Base-by-base conservation (phyloP, 78 protist species). In the Diacronema lutheri region DNA sequence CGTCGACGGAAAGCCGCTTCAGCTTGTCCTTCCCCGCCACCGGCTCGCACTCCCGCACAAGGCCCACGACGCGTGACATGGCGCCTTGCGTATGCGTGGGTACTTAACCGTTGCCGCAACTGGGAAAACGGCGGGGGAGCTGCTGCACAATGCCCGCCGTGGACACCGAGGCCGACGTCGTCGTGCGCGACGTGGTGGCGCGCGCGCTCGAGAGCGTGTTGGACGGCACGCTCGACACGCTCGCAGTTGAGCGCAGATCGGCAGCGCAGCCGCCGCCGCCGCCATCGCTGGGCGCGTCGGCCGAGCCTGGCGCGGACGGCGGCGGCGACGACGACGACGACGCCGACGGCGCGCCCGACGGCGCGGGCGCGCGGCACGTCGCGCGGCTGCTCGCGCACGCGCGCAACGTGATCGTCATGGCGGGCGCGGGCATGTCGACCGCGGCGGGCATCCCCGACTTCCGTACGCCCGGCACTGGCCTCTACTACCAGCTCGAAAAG, bases 401-500 rank as follows among this genome's bases (percentile, higher is more conserved):
- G 50, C 16, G 7, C 16, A 44, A 44, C 16, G 66, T 61, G 35
- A 29, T 61, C 37, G 66, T 61, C 33, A 21, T 61, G 29, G 33
- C 10, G 29, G 66, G 66, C 66, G 66, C 66, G 21, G 66, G 66
- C 12, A 2, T 29, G 16, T 61, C 66, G 12, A 29, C 33, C 9
- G 10, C 66, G 33, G 66, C 66, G 25, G 66, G 66, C 33, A 61
- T 57, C 25, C 73, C 73, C 13, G 56, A 69, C 74, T 85, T 93
- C 46, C 55, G n/a, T 64, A 41, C 50, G 56, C 86, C 83, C 12
- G 88, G 73, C 58, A 82, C 84, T 19, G 89, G 88, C 16, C 83
- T 81, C 25, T 87, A 69, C 56, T 19, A 66, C 44, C 14, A 66
- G 16, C 44, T 66, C 46, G 31, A 66, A 40, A 40, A 85, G 78